Conservation (phyloP, 257 asterid genomes). For the Nicotiana tomentosiformis region DNA sequence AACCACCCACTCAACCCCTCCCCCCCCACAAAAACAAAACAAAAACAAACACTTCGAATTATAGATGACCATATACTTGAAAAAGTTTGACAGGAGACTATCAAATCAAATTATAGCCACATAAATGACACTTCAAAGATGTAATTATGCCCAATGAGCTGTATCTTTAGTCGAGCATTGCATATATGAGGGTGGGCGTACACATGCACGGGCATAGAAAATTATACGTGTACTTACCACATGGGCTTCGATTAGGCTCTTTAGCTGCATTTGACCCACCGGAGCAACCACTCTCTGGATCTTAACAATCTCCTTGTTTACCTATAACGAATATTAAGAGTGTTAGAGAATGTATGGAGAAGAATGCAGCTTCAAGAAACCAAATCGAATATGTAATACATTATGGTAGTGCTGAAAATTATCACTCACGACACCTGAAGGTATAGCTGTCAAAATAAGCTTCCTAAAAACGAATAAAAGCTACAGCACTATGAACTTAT, state of each 20-base stretch:
- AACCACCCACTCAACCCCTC: neutral
- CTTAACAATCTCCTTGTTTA: conserved; percentile 97
- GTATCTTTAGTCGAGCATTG: neutral
- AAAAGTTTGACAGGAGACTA: neutral
- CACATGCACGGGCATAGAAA: neutral
- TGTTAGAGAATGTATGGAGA: neutral
- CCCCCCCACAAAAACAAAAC: neutral
- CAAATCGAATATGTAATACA: neutral
- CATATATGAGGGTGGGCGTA: no score
- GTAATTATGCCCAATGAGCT: neutral
- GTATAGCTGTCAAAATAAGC: neutral
- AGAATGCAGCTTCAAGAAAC: conserved; percentile 5
- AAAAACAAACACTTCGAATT: neutral
- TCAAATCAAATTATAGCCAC: neutral
- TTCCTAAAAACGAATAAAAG: neutral
- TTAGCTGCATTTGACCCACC: conserved; percentile 94
- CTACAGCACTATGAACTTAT: neutral
- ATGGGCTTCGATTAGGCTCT: conserved; percentile 87
- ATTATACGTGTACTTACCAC: conserved; percentile 56
- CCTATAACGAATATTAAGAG: conserved; percentile 30
- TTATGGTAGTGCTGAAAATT: neutral
- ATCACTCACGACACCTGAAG: neutral
- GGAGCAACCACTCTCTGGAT: conserved; percentile 95
- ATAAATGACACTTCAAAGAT: neutral
- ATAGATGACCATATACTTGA: neutral